phyloP scores from a whole-genome alignment of 106 monocot genomes.

The Agapanthus africanus region DNA sequence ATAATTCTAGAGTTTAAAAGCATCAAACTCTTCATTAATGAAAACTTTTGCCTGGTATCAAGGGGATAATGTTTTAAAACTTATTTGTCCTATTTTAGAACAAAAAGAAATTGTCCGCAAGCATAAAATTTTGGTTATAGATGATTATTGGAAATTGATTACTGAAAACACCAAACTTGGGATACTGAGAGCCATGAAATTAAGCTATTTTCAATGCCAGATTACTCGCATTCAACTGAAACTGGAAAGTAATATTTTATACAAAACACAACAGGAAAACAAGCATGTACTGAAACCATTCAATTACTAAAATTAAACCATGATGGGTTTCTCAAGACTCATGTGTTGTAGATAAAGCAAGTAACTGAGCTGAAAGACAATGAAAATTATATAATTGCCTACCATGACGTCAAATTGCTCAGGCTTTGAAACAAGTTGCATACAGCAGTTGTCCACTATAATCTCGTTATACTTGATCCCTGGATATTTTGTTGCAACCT shows the following conservation, averaged over 20 bases:
- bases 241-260: not conserved
- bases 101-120: not conserved
- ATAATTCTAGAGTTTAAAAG: too few relatives aligned
- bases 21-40: too few relatives aligned
- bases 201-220: not conserved
- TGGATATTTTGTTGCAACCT: too few relatives aligned
- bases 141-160: not conserved
- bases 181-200: not conserved
- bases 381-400: not conserved
- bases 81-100: not conserved
- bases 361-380: not conserved
- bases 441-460: conserved; percentile 4
- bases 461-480: too few relatives aligned
- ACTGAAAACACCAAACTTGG: not conserved
- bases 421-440: too few relatives aligned
- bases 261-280: not conserved
- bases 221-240: not conserved
- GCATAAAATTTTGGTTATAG: not conserved
- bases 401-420: too few relatives aligned
- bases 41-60: too few relatives aligned
- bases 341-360: not conserved
- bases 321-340: not conserved
- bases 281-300: not conserved
- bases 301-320: not conserved
- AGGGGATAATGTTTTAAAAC: too few relatives aligned